Conservation (phyloP, 768 basidiomycete species). For the Lactifluus subvellereus region DNA sequence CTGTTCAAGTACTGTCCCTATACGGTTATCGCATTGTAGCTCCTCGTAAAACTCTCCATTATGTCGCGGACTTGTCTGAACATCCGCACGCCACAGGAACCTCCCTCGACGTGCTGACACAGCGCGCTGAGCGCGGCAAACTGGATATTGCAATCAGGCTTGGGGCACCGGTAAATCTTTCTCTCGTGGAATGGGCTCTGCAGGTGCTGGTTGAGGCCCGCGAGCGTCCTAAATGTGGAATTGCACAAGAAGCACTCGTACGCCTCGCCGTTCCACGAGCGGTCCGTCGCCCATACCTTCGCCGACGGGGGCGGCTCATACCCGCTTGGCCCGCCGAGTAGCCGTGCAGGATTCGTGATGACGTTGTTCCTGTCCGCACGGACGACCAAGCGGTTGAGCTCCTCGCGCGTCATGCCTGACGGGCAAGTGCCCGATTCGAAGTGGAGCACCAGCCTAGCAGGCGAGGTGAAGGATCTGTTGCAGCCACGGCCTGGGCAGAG, state of each 20-base stretch:
- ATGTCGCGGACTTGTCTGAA: slow-evolving; percentile 8
- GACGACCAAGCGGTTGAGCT: slow-evolving; percentile 18
- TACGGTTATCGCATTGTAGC: neutral
- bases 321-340: neutral
- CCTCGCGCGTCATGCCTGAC: slow-evolving; percentile 41
- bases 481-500: slow-evolving; percentile 42
- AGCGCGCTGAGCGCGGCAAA: slow-evolving; percentile 13
- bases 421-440: slow-evolving; percentile 55
- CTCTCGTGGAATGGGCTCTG: slow-evolving; percentile 41
- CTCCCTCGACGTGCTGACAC: slow-evolving; percentile 16
- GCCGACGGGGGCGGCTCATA: neutral
- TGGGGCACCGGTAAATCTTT: slow-evolving; percentile 16
- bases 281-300: slow-evolving; percentile 32
- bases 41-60: slow-evolving; percentile 10
- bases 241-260: slow-evolving; percentile 68
- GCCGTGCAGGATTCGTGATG: slow-evolving; percentile 3
- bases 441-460: slow-evolving; percentile 52
- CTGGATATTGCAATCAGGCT: neutral
- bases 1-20: neutral
- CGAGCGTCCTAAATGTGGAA: slow-evolving; percentile 35
- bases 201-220: slow-evolving; percentile 54
- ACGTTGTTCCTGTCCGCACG: neutral
- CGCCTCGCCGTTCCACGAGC: slow-evolving; percentile 37
- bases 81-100: slow-evolving; percentile 12
- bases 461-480: slow-evolving; percentile 41